A percentile compares a stretch with the other conserved stretches of the same genome.
Evolutionary conservation across 2,329 filamentous ascomycete genomes (phyloP).

Genomic region (Neobulgaria alba): DNA sequence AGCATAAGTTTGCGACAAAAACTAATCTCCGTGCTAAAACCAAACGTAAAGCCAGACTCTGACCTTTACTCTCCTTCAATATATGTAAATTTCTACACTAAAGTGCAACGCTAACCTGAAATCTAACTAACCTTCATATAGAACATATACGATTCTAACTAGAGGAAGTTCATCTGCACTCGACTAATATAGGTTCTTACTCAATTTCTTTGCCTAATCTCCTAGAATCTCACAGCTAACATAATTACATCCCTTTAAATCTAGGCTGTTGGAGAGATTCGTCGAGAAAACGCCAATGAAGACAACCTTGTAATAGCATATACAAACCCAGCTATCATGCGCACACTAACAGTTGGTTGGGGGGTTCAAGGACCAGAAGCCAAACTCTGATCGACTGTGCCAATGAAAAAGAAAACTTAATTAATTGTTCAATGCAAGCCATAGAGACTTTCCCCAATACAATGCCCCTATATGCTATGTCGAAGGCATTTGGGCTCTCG

Average conservation of each 20-base stretch:
- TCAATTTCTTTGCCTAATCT: slow-evolving; percentile 43
- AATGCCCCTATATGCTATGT: slow-evolving; percentile 51
- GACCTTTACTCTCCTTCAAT: no score
- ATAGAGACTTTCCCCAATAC: slow-evolving; percentile 46
- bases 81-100: background rate
- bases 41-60: no score
- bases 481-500: slow-evolving; percentile 44
- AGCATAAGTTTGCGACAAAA: no score
- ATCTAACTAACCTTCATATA: slow-evolving; percentile 28
- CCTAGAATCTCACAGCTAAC: slow-evolving; percentile 27
- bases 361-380: slow-evolving; percentile 43
- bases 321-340: slow-evolving; percentile 43
- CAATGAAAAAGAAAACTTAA: slow-evolving; percentile 48
- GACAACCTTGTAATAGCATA: slow-evolving; percentile 27
- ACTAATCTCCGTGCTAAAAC: no score
- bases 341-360: slow-evolving; percentile 50
- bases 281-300: slow-evolving; percentile 49
- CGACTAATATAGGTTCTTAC: slow-evolving; percentile 49
- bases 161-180: slow-evolving; percentile 53
- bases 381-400: slow-evolving; percentile 50
- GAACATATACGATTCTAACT: slow-evolving; percentile 53
- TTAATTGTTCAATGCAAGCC: slow-evolving; percentile 39
- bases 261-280: slow-evolving; percentile 48
- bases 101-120: slow-evolving; percentile 25
- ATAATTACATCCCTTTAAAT: slow-evolving; percentile 44